Base-by-base conservation (phyloP, 2,329 filamentous ascomycete genomes). In the Sarocladiaceae sp. region DNA sequence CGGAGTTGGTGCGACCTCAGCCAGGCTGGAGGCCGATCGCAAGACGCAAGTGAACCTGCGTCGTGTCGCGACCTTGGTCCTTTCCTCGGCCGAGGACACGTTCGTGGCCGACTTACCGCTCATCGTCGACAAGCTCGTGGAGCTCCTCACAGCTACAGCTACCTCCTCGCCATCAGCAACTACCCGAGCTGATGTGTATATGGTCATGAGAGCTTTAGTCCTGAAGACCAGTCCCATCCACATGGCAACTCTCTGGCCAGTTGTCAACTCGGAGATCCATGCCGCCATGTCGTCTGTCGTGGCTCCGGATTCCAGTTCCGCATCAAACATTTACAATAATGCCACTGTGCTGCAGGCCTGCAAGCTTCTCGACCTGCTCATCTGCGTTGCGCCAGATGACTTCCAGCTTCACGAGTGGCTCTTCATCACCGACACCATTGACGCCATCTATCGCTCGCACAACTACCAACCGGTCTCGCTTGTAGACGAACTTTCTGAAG, bases 381-480 rank as follows among this genome's bases (percentile, higher is more conserved):
- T 97, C 12, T 83, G 88, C 33, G 73, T 90, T 6, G 84, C 86
- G 4, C 91, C 90, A 0, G 93, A 98, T 53, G 93, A 98, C 61
- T 98, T 97, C 65, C 93, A 97, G 63, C 77, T 97, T n/a, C 85
- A 95, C 56, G 88, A 96, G 68, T 98, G 93, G 93, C 78, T 97
- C 3, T 98, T 95, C 62, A 83, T 98, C 45, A 95, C 89, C 2
- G 93, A 98, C 63, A 97, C 91, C 12, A 90, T 96, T 51, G 93
- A 98, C 56, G 90, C 93, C 1, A 86, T 98, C 26, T 95, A 98
- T 64, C 82, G 86, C 11, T 82, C 88, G 0, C 67, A 79, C 12
- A 69, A 72, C 43, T 83, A 83, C 66, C 75, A 81, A 48, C 76
- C 88, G 2, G 69, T 85, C 3, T 88, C 88, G 3, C 74, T 97